A percentile compares a stretch with the other conserved stretches of the same genome.
Conservation (phyloP, 176 grass and related monocot species). For the Secale cereale region DNA sequence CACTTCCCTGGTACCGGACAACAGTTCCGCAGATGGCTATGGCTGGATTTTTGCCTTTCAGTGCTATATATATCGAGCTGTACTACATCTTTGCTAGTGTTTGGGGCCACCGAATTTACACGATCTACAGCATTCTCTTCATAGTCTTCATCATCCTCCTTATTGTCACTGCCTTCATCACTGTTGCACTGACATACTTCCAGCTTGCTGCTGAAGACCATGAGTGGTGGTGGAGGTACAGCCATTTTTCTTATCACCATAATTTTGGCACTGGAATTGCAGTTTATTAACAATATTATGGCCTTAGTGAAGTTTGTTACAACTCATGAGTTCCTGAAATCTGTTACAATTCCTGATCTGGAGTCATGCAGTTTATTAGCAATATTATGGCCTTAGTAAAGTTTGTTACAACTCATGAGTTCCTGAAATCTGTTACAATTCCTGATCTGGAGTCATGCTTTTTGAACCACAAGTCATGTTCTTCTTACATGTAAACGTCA, state of each 20-base stretch:
- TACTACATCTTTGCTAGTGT: slow-evolving; percentile 99
- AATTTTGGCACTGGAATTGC: neutral
- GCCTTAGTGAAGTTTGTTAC: neutral
- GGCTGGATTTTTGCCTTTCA: slow-evolving; percentile 97
- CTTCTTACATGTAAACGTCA: neutral
- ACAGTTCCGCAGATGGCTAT: slow-evolving; percentile 94
- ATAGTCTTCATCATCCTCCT: slow-evolving; percentile 96
- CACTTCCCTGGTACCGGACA: slow-evolving; percentile 80
- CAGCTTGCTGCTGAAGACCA: slow-evolving; percentile 99
- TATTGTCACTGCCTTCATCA: slow-evolving; percentile 93
- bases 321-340: neutral
- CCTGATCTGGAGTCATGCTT: neutral
- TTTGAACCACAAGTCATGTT: neutral
- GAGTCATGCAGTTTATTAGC: no score
- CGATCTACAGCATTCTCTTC: slow-evolving; percentile 99
- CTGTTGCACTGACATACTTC: slow-evolving; percentile 96
- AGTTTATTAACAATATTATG: neutral
- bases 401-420: neutral
- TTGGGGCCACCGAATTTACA: slow-evolving; percentile 97
- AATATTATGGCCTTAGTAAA: no score
- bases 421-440: neutral
- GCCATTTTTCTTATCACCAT: neutral
- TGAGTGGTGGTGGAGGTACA: slow-evolving; percentile 99
- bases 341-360: neutral
- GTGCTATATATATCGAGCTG: slow-evolving; percentile 94